Conservation (phyloP, 2,329 filamentous ascomycete species). For the Fusarium oxysporum region DNA sequence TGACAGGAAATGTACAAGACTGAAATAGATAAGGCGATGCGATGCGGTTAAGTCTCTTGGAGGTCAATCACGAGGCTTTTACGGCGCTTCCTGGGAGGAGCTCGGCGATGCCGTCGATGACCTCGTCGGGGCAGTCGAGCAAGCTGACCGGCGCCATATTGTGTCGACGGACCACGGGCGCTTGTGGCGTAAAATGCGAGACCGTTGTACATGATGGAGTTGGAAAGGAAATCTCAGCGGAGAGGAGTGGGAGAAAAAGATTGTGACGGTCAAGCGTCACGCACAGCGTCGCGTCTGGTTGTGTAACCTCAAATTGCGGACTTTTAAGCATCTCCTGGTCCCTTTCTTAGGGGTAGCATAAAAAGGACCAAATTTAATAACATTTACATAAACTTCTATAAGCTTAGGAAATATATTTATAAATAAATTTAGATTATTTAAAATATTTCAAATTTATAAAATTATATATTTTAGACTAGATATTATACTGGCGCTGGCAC, state of each 20-base stretch:
- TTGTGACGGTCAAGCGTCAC: no score
- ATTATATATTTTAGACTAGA: neutral
- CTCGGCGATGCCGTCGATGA: neutral
- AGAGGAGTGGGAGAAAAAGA: neutral
- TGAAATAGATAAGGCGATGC: neutral
- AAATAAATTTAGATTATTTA: no score
- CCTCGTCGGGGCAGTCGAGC: neutral
- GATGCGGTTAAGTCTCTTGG: neutral
- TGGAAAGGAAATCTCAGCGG: no score
- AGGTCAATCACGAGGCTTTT: neutral
- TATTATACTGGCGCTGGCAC: neutral
- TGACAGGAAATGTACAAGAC: conserved; percentile 20
- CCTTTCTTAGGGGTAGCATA: no score
- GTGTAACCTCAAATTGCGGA: no score
- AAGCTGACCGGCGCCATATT: neutral
- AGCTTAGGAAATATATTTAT: no score
- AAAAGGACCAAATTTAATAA: no score
- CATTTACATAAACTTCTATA: no score
- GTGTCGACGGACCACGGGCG: neutral
- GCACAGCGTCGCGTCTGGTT: no score
- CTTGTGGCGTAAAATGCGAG: neutral
- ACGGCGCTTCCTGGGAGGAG: neutral
- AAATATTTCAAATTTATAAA: no score
- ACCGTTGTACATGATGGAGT: neutral
- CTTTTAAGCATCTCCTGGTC: neutral